Evolutionary conservation across 192 early-diverging fungal species (phyloP).

Genomic region (Chytriomyces confervae): DNA sequence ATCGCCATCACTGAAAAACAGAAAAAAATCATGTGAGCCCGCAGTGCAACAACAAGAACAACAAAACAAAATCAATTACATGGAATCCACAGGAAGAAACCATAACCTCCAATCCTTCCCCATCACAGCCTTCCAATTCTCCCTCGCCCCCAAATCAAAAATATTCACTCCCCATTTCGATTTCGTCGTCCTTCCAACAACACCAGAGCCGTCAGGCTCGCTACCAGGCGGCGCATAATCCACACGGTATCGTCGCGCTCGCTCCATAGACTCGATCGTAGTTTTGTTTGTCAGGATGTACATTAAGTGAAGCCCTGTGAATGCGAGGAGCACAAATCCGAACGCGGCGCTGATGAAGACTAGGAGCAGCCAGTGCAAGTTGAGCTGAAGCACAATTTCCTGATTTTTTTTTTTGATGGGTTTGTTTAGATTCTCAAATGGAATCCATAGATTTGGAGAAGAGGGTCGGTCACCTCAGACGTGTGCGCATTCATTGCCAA

Average conservation of each 20-base stretch:
- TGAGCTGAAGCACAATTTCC: conserved; percentile 27
- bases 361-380: conserved; percentile 41
- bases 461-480: conserved; percentile 13
- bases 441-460: not conserved
- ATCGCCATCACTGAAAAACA: conserved; percentile 43
- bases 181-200: not conserved
- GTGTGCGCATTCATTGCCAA: conserved; percentile 7
- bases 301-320: conserved; percentile 42
- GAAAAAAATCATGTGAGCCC: not conserved
- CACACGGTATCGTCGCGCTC: conserved; percentile 25
- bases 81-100: conserved; percentile 49
- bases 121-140: conserved; percentile 46
- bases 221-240: not conserved
- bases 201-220: not conserved
- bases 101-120: conserved; percentile 43
- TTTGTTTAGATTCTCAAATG: not conserved
- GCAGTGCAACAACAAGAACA: not conserved
- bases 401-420: not conserved
- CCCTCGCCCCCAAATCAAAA: conserved; percentile 46
- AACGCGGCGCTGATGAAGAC: conserved; percentile 50
- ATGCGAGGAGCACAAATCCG: conserved; percentile 45
- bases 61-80: conserved; percentile 29
- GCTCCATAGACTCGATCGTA: conserved; percentile 55
- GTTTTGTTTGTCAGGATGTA: conserved; percentile 50
- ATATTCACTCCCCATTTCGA: conserved; percentile 37